Evolutionary conservation across 106 monocot species (phyloP), one percentile per base, ranked within the genome.

Genomic region (Ottelia alismoides): DNA sequence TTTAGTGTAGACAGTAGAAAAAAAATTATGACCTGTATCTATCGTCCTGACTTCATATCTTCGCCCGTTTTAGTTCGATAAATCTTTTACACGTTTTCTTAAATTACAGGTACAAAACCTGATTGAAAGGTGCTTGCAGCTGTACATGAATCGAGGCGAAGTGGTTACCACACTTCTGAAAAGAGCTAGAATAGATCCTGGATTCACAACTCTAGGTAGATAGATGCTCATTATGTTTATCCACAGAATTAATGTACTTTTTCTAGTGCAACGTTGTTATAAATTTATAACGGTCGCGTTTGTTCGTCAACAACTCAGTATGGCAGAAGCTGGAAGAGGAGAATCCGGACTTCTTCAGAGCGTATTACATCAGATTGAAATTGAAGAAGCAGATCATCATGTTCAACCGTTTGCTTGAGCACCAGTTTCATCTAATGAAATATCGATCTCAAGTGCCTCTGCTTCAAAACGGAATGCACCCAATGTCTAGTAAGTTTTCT

Each of bases 31-130:
- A n/a, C n/a, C n/a, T n/a, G n/a, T n/a, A n/a, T n/a, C n/a, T n/a
- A n/a, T n/a, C n/a, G n/a, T n/a, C n/a, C n/a, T n/a, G n/a, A n/a
- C n/a, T n/a, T n/a, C n/a, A n/a, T n/a, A n/a, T n/a, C n/a, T n/a
- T n/a, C n/a, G n/a, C n/a, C n/a, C n/a, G n/a, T n/a, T n/a, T n/a
- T n/a, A n/a, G n/a, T n/a, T n/a, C n/a, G n/a, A n/a, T n/a, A n/a
- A n/a, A 25, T n/a, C 0, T 43, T 26, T 27, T 22, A 9, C 3
- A 43, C 53, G 32, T 19, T 25, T 47, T 31, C 16, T 52, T 76
- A 32, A n/a, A n/a, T n/a, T n/a, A n/a, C 76, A 96, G 96, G 96
- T 96, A n/a, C 96, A 96, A 49, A 96, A 96, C 79, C 72, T 96
- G 59, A 96, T 96, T 74, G 96, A 96, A 62, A 78, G 84, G 1